These are phyloP conservation scores for Chloranthus sessilifolius DNA, from an alignment of 164 flowering plant species.

Conservation along the genomic window DNA sequence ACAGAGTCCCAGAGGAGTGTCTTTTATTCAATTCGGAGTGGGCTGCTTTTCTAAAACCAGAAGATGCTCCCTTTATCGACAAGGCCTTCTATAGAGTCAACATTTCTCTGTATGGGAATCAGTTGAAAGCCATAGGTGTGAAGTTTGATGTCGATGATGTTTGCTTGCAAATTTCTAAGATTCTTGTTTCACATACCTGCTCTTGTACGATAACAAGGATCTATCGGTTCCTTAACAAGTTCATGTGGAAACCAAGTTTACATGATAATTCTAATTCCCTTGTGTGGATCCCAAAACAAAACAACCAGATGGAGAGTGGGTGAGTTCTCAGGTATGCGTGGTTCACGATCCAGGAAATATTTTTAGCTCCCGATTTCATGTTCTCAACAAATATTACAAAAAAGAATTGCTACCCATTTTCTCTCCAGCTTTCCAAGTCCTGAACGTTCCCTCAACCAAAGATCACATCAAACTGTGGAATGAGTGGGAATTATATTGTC, in stretches of 20 bases:
- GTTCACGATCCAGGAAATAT: slow-evolving; percentile 8
- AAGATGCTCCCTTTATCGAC: slow-evolving; percentile 21
- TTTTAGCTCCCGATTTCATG: slow-evolving; percentile 6
- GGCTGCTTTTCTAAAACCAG: slow-evolving; percentile 2
- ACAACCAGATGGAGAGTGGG: slow-evolving; percentile 11
- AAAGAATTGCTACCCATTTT: slow-evolving; percentile 10
- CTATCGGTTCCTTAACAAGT: slow-evolving; percentile 13
- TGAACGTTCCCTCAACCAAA: slow-evolving; percentile 11
- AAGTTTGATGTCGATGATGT: slow-evolving; percentile 2
- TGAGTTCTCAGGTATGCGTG: slow-evolving; percentile 11
- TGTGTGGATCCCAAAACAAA: slow-evolving; percentile 13
- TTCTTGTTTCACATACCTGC: slow-evolving; percentile 4
- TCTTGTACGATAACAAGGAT: slow-evolving; percentile 8
- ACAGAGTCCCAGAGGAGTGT: slow-evolving; percentile 13
- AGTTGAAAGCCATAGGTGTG: slow-evolving; percentile 15
- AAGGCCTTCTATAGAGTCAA: slow-evolving; percentile 5
- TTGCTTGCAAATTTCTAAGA: slow-evolving; percentile 2
- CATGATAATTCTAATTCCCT: background rate
- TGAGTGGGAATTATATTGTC: slow-evolving; percentile 5
- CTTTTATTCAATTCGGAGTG: slow-evolving; percentile 17
- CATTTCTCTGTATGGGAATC: background rate
- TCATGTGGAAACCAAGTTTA: slow-evolving; percentile 6
- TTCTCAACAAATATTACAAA: slow-evolving; percentile 12
- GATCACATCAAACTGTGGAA: slow-evolving; percentile 17
- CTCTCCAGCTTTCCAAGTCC: slow-evolving; percentile 14